These are phyloP conservation scores for Lodderomyces pseudojiufengensis DNA, from an alignment of 1,139 yeast species.

Conservation along the genomic window DNA sequence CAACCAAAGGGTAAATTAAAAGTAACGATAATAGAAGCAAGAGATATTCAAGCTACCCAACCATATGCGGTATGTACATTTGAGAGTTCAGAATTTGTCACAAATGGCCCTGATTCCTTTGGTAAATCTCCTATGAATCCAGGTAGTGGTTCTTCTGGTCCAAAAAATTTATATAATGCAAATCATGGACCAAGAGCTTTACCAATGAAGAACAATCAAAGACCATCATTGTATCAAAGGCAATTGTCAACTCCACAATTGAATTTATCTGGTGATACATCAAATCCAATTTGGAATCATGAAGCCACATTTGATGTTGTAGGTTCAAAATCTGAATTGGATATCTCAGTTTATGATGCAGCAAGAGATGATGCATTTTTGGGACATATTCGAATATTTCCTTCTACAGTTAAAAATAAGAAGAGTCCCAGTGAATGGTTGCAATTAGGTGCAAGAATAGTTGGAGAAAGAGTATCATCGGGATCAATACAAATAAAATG, in stretches of 20 bases:
- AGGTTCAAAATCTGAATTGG: constrained; percentile 76
- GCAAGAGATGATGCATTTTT: constrained; percentile 76
- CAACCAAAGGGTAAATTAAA: constrained; percentile 79
- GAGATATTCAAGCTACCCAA: constrained; percentile 51
- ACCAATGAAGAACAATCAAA: constrained; percentile 19
- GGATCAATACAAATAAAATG: constrained; percentile 76
- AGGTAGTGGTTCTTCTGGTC: constrained; percentile 8
- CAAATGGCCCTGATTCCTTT: constrained; percentile 71
- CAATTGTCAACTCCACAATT: constrained; percentile 66
- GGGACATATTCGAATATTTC: constrained; percentile 77
- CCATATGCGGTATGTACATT: constrained; percentile 94
- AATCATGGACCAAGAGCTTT: constrained; percentile 16
- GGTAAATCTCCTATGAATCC: constrained; percentile 45
- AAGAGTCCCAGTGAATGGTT: constrained; percentile 60
- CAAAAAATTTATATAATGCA: constrained; percentile 14
- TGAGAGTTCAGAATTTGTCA: constrained; percentile 87
- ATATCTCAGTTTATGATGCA: constrained; percentile 84
- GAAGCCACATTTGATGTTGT: constrained; percentile 90
- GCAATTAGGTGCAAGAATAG: constrained; percentile 64
- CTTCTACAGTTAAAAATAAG: constrained; percentile 48
- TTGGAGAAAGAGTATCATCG: constrained; percentile 63
- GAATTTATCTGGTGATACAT: constrained; percentile 26
- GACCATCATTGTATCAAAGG: constrained; percentile 54
- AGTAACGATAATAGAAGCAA: constrained; percentile 79
- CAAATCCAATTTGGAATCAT: constrained; percentile 85